Conservation (phyloP, 2,329 filamentous ascomycete species). For the Stemphylium beticola region DNA sequence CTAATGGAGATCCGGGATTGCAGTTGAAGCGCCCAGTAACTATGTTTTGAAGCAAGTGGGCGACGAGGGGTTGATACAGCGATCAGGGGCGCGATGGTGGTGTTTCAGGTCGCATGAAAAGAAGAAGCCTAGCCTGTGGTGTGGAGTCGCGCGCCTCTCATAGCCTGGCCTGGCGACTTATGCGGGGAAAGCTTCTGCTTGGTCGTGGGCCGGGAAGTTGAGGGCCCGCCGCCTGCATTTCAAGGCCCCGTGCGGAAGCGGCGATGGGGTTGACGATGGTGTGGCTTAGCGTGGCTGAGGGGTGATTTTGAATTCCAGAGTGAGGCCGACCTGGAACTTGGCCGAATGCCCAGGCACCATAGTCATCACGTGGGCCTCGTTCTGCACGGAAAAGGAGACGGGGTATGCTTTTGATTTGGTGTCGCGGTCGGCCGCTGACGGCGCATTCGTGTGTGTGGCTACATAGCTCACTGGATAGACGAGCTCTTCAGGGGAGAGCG, state of each 20-base stretch:
- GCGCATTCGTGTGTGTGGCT: constrained; percentile 6
- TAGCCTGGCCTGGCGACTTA: constrained; percentile 13
- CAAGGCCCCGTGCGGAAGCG: constrained; percentile 6
- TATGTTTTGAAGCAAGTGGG: constrained; percentile 39
- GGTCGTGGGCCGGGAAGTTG: constrained; percentile 9
- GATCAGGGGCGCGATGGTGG: constrained; percentile 42
- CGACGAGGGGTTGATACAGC: constrained; percentile 27
- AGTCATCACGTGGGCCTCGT: constrained; percentile 16
- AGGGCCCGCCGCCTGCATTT: constrained; percentile 9
- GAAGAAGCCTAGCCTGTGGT: constrained; percentile 19
- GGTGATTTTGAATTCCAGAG: not conserved
- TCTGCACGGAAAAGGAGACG: constrained; percentile 10
- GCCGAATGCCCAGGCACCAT: not conserved
- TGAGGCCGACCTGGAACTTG: constrained; percentile 1
- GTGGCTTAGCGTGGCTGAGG: constrained; percentile 13
- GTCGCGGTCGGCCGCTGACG: constrained; percentile 6
- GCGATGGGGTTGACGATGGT: constrained; percentile 9
- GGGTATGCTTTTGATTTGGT: not conserved
- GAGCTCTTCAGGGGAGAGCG: too few species aligned
- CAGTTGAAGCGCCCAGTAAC: constrained; percentile 26
- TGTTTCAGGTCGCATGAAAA: constrained; percentile 44
- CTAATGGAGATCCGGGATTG: constrained; percentile 18
- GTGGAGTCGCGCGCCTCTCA: constrained; percentile 22
- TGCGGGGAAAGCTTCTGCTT: constrained; percentile 14
- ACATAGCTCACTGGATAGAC: constrained; percentile 1